A percentile compares a stretch with the other conserved stretches of the same genome.
These are phyloP conservation scores for Albizia julibrissin DNA, from an alignment of 306 rosid genomes.

Conservation along the genomic window DNA sequence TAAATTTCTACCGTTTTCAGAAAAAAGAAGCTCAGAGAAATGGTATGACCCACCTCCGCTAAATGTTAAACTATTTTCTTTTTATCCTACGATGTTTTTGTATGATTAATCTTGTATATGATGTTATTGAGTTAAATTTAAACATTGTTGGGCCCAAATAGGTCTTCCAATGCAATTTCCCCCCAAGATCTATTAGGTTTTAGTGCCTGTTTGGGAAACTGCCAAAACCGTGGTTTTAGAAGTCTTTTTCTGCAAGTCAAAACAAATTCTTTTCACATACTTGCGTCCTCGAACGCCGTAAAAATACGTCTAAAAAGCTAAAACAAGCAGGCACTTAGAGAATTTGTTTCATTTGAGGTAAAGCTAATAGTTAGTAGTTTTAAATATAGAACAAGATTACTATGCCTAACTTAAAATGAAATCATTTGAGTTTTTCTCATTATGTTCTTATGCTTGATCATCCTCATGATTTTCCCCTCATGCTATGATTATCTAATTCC, in stretches of 20 bases:
- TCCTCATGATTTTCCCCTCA: neutral
- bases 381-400: neutral
- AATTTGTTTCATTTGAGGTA: neutral
- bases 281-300: too few species aligned
- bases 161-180: neutral
- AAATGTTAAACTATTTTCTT: neutral
- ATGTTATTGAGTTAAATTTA: neutral
- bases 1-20: constrained; percentile 84
- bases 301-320: too few species aligned
- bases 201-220: too few species aligned
- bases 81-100: neutral
- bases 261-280: too few species aligned
- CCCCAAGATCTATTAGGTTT: neutral
- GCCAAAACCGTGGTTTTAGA: too few species aligned
- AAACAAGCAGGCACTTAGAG: neutral
- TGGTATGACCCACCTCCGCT: constrained; percentile 44
- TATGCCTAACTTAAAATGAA: neutral
- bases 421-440: neutral
- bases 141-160: neutral
- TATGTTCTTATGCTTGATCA: neutral
- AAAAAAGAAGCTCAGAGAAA: constrained; percentile 83
- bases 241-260: too few species aligned
- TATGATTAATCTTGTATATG: neutral
- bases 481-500: neutral
- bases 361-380: neutral